Evolutionary conservation across 192 early-diverging fungal genomes (phyloP).

Genomic region (Allomyces macrogynus): DNA sequence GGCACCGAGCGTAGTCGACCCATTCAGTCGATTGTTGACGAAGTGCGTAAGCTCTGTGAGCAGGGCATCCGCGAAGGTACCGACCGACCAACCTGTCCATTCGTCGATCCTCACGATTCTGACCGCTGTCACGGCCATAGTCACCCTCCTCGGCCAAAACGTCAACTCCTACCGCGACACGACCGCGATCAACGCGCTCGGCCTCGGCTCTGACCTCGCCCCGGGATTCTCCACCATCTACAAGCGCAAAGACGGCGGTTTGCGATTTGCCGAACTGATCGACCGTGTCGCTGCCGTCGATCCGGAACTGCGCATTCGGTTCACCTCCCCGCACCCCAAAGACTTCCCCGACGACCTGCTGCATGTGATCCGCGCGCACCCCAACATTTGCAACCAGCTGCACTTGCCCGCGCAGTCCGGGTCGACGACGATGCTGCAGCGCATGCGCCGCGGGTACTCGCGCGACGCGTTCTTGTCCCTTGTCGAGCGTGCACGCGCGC

Average conservation of each 20-base stretch:
- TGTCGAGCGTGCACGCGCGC: slow-evolving; percentile 35
- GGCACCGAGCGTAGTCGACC: slow-evolving; percentile 50
- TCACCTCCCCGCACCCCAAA: slow-evolving; percentile 62
- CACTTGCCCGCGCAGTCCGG: slow-evolving; percentile 58
- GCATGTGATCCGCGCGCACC: slow-evolving; percentile 39
- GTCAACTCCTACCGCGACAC: slow-evolving; percentile 61
- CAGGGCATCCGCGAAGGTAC: slow-evolving; percentile 39
- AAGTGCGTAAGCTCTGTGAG: slow-evolving; percentile 34
- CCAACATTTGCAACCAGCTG: slow-evolving; percentile 50
- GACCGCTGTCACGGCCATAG: background rate
- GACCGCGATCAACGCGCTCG: slow-evolving; percentile 24
- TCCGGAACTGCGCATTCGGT: slow-evolving; percentile 57
- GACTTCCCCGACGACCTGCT: slow-evolving; percentile 55
- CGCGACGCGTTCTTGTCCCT: slow-evolving; percentile 48
- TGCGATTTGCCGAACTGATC: slow-evolving; percentile 51
- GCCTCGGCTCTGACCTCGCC: slow-evolving; percentile 19
- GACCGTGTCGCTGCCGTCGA: slow-evolving; percentile 41
- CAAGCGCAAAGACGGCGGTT: slow-evolving; percentile 48
- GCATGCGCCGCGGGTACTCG: slow-evolving; percentile 56
- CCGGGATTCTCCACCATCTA: slow-evolving; percentile 59
- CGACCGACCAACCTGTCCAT: too few relatives aligned
- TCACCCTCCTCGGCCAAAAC: slow-evolving; percentile 58
- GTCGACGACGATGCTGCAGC: slow-evolving; percentile 35
- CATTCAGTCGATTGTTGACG: slow-evolving; percentile 44
- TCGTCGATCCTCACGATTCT: background rate